phyloP scores from a whole-genome alignment of 2,329 filamentous ascomycete species.

The Fusarium nanum region DNA sequence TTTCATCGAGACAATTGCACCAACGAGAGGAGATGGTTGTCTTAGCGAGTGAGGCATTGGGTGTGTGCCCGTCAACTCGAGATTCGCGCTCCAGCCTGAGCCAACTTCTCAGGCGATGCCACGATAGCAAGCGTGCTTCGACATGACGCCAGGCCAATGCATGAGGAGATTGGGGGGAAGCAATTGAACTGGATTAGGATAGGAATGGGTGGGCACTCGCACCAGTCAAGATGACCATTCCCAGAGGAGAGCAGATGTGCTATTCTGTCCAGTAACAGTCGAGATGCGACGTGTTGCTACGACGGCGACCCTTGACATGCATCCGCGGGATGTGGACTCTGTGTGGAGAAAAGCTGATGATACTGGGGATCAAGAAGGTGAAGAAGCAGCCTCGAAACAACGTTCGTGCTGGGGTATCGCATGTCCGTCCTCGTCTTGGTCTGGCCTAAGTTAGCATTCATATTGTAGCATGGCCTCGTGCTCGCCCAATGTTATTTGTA shows the following conservation, averaged over 20 bases:
- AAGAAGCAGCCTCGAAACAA: conserved; percentile 26
- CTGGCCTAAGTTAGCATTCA: conserved; percentile 1
- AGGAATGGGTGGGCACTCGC: conserved; percentile 47
- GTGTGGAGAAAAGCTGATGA: conserved; percentile 42
- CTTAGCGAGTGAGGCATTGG: conserved; percentile 26
- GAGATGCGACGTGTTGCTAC: conserved; percentile 45
- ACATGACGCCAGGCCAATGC: conserved; percentile 46
- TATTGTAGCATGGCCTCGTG: conserved; percentile 17
- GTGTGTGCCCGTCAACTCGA: conserved; percentile 38
- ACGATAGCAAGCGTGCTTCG: conserved; percentile 53
- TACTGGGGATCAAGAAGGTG: conserved; percentile 34
- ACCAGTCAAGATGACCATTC: conserved; percentile 37
- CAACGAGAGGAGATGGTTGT: conserved; percentile 23
- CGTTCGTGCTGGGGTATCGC: conserved; percentile 39
- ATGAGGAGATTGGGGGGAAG: conserved; percentile 37
- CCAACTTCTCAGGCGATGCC: conserved; percentile 52
- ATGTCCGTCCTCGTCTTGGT: conserved; percentile 24
- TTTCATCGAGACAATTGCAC: conserved; percentile 36
- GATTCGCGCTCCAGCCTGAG: conserved; percentile 26
- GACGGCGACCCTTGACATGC: conserved; percentile 40
- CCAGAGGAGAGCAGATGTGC: conserved; percentile 17
- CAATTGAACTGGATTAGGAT: conserved; percentile 44
- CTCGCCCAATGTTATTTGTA: conserved; percentile 7
- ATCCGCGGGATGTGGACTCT: conserved; percentile 40
- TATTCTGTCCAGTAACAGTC: conserved; percentile 36